These are phyloP conservation scores for Globisporangium barbulae DNA, from an alignment of 352 stramenopile species.

Conservation along the genomic window DNA sequence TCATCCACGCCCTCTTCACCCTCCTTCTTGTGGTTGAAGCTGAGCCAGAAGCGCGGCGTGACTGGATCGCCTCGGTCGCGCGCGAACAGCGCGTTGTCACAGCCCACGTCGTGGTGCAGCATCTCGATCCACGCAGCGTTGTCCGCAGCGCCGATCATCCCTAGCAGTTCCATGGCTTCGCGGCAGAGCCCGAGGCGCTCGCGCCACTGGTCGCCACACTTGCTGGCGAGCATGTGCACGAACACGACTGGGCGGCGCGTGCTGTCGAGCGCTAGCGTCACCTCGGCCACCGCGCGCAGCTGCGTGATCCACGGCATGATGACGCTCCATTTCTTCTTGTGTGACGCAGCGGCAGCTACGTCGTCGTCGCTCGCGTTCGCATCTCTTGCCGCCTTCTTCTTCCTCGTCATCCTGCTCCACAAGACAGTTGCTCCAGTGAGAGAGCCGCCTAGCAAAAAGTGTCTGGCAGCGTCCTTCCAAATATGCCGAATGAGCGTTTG, in stretches of 20 bases:
- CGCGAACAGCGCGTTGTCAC: not conserved
- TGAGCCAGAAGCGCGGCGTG: not conserved
- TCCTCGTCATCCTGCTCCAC: not conserved
- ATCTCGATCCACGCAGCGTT: not conserved
- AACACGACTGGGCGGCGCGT: not conserved
- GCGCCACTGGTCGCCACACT: not conserved
- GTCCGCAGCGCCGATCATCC: not conserved
- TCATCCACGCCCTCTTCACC: not conserved
- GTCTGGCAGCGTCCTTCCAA: no score
- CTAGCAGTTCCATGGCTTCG: not conserved
- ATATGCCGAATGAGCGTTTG: no score
- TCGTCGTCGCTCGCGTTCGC: not conserved
- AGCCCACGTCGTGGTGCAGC: not conserved
- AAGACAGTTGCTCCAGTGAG: no score
- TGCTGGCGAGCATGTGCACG: not conserved
- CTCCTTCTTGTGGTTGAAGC: not conserved
- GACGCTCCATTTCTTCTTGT: not conserved
- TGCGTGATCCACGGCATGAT: not conserved
- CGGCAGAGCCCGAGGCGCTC: not conserved
- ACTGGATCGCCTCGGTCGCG: not conserved
- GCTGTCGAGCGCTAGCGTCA: not conserved
- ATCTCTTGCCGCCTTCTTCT: not conserved
- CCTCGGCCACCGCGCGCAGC: not conserved
- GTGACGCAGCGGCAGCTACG: not conserved
- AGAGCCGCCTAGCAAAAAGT: no score